phyloP scores from a whole-genome alignment of 2,329 filamentous ascomycete genomes.

The Metarhizium brunneum region DNA sequence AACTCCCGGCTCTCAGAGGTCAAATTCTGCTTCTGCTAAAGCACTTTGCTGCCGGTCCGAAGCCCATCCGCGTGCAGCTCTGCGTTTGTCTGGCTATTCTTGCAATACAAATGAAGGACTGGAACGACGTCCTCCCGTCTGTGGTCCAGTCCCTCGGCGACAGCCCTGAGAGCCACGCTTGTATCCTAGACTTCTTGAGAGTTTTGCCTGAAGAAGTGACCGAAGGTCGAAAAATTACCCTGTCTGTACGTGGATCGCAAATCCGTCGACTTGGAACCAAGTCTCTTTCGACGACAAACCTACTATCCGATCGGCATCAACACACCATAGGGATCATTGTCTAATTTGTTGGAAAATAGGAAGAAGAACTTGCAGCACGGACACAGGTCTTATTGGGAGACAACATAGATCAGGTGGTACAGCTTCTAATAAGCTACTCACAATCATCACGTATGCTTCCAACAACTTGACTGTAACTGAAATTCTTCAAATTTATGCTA shows the following conservation, averaged over 20 bases:
- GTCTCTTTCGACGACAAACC: slow-evolving; percentile 20
- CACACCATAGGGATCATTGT: slow-evolving; percentile 16
- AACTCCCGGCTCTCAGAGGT: slow-evolving; percentile 69
- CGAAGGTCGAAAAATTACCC: slow-evolving; percentile 97
- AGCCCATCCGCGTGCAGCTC: slow-evolving; percentile 79
- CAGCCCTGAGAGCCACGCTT: slow-evolving; percentile 70
- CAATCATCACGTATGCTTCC: slow-evolving; percentile 71
- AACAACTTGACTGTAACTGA: not conserved
- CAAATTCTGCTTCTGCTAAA: slow-evolving; percentile 77
- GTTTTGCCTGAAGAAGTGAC: slow-evolving; percentile 98
- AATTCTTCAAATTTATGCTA: not conserved
- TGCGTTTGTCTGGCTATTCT: slow-evolving; percentile 91
- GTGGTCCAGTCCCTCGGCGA: slow-evolving; percentile 72
- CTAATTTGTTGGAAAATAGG: slow-evolving; percentile 51
- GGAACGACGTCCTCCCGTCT: slow-evolving; percentile 83
- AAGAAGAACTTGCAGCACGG: slow-evolving; percentile 84
- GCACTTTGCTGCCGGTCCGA: slow-evolving; percentile 71
- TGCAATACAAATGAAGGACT: slow-evolving; percentile 90
- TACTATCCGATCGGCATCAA: slow-evolving; percentile 26
- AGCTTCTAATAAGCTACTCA: slow-evolving; percentile 80
- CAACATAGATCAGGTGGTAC: slow-evolving; percentile 81
- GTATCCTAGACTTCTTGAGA: slow-evolving; percentile 90
- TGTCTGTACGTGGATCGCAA: slow-evolving; percentile 82
- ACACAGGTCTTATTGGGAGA: slow-evolving; percentile 84
- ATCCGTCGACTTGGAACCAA: slow-evolving; percentile 32